Percentiles rank a stretch among this genome's conserved stretches.
Conservation (phyloP, 2,329 filamentous ascomycete genomes). For the Emericellopsis atlantica region DNA sequence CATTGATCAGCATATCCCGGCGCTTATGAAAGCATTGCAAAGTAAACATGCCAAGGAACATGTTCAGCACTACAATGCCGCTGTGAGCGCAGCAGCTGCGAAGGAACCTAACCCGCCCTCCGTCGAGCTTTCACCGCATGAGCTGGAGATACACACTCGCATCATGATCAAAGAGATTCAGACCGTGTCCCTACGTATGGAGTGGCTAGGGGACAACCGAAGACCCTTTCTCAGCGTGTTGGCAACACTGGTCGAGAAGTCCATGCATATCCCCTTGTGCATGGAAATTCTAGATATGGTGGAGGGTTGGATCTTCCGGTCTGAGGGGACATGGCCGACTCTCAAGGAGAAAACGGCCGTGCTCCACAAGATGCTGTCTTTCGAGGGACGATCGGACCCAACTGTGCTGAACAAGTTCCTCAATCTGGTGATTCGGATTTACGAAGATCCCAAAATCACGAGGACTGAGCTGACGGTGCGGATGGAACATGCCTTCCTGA, state of each 20-base stretch:
- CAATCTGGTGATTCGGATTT: slow-evolving; percentile 92
- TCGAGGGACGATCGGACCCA: slow-evolving; percentile 73
- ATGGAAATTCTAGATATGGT: slow-evolving; percentile 90
- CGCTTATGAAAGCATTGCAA: slow-evolving; percentile 88
- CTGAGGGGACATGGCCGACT: slow-evolving; percentile 89
- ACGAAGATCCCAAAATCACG: slow-evolving; percentile 93
- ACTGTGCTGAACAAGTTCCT: slow-evolving; percentile 87
- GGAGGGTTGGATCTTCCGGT: slow-evolving; percentile 91
- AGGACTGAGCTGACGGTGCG: slow-evolving; percentile 91
- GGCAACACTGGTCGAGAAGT: slow-evolving; percentile 90
- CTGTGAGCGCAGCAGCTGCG: slow-evolving; percentile 34
- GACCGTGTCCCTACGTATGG: slow-evolving; percentile 83
- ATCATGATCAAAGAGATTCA: slow-evolving; percentile 94
- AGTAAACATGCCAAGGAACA: slow-evolving; percentile 89
- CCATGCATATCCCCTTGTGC: slow-evolving; percentile 73
- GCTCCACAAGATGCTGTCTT: slow-evolving; percentile 96
- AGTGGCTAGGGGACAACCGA: slow-evolving; percentile 78
- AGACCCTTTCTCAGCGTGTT: slow-evolving; percentile 91
- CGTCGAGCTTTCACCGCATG: slow-evolving; percentile 54
- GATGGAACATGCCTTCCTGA: slow-evolving; percentile 95
- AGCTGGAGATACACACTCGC: slow-evolving; percentile 78
- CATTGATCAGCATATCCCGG: slow-evolving; percentile 78
- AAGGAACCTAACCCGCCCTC: slow-evolving; percentile 38
- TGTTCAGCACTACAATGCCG: slow-evolving; percentile 59
- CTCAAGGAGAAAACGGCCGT: slow-evolving; percentile 98